Evolutionary conservation across 768 basidiomycete species (phyloP).

Genomic region (Terana coerulea): DNA sequence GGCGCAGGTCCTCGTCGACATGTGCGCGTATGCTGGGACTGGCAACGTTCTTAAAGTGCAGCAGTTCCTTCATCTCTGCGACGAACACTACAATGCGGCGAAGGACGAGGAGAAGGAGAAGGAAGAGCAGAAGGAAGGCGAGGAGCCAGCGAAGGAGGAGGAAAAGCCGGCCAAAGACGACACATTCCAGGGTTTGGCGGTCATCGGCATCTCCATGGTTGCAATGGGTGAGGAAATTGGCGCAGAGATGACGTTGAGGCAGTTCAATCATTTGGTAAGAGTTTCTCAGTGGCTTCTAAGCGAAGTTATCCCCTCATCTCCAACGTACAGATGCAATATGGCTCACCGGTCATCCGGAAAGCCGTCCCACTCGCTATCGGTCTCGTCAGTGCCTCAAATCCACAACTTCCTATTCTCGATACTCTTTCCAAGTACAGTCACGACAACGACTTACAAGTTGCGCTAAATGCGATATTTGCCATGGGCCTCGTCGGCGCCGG

Average conservation of each 20-base stretch:
- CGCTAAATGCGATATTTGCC: slow-evolving; percentile 94
- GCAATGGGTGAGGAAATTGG: slow-evolving; percentile 99
- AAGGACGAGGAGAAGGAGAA: slow-evolving; percentile 23
- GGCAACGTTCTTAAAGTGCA: slow-evolving; percentile 95
- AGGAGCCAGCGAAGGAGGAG: slow-evolving; percentile 50
- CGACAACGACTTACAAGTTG: slow-evolving; percentile 96
- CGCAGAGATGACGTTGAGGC: slow-evolving; percentile 94
- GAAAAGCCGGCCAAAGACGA: slow-evolving; percentile 55
- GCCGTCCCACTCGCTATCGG: slow-evolving; percentile 93
- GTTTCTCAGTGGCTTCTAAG: not conserved
- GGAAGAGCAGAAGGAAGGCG: slow-evolving; percentile 48
- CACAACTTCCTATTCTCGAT: slow-evolving; percentile 90
- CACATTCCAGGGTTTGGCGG: slow-evolving; percentile 88
- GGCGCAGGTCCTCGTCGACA: slow-evolving; percentile 88
- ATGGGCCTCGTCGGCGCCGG: slow-evolving; percentile 99
- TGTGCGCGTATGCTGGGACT: slow-evolving; percentile 92
- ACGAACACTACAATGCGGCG: slow-evolving; percentile 72
- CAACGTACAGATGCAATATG: slow-evolving; percentile 89
- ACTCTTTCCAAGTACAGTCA: slow-evolving; percentile 98
- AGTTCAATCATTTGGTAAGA: slow-evolving; percentile 93
- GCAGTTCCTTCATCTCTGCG: slow-evolving; percentile 87
- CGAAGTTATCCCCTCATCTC: not conserved
- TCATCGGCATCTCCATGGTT: slow-evolving; percentile 89
- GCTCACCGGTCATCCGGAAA: slow-evolving; percentile 89
- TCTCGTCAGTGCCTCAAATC: slow-evolving; percentile 93